Percentiles rank a stretch among this genome's conserved stretches.
Conservation (phyloP, 768 basidiomycete genomes). For the Kwoniella dejecticola region DNA sequence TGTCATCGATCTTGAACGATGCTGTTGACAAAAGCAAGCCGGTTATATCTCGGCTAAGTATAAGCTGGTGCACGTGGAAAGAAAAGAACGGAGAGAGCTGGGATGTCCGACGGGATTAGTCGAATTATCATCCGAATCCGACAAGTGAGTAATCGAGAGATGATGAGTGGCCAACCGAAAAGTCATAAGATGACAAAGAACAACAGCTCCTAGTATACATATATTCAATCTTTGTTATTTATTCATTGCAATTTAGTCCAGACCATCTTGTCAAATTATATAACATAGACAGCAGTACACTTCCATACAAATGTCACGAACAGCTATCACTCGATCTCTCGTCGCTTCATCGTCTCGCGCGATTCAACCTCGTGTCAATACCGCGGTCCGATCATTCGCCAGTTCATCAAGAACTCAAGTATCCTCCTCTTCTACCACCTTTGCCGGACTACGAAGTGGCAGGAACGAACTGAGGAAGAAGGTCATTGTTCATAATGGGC, state of each 20-base stretch:
- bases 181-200: not conserved
- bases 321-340: conserved; percentile 3
- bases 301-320: conserved; percentile 5
- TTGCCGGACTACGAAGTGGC: conserved; percentile 1
- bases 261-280: not conserved
- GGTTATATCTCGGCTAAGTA: not conserved
- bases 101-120: conserved; percentile 8
- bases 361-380: not conserved
- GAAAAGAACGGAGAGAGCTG: not conserved
- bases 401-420: conserved; percentile 4
- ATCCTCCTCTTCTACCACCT: not conserved
- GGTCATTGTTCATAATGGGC: not conserved
- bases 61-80: not conserved
- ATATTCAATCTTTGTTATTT: too few relatives aligned
- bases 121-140: conserved; percentile 1
- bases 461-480: conserved; percentile 8
- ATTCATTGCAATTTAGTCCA: too few relatives aligned
- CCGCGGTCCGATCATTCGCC: conserved; percentile 10
- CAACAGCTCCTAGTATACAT: too few relatives aligned
- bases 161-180: not conserved
- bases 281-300: too few relatives aligned
- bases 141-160: too few relatives aligned
- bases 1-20: too few relatives aligned
- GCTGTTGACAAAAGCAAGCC: not conserved
- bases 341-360: conserved; percentile 14